Percentiles rank a stretch among this genome's conserved stretches.
Conservation (phyloP, 768 basidiomycete genomes). For the Lyophyllum semitale region DNA sequence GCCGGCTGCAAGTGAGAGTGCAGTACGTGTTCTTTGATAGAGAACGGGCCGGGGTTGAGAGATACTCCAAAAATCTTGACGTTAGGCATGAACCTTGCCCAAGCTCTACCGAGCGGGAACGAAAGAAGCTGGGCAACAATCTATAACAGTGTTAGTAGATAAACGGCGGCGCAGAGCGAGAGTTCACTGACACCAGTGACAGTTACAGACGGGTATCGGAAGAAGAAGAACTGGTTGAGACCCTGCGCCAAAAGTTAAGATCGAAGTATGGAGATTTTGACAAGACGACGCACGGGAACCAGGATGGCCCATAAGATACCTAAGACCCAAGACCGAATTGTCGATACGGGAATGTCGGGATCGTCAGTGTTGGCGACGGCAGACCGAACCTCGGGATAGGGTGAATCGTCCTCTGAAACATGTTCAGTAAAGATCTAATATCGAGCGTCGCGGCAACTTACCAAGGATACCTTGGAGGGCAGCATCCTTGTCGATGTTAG, state of each 20-base stretch:
- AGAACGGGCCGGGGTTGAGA: slow-evolving; percentile 71
- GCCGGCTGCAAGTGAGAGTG: slow-evolving; percentile 24
- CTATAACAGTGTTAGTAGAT: slow-evolving; percentile 20
- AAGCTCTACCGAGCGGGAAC: slow-evolving; percentile 64
- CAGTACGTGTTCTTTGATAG: slow-evolving; percentile 73
- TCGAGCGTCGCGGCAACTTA: slow-evolving; percentile 17
- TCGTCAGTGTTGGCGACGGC: slow-evolving; percentile 75
- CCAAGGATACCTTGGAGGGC: slow-evolving; percentile 44
- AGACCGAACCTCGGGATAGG: slow-evolving; percentile 73
- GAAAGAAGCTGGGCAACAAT: slow-evolving; percentile 71
- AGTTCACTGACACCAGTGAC: slow-evolving; percentile 45
- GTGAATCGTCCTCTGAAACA: slow-evolving; percentile 59
- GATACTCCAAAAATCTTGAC: slow-evolving; percentile 51
- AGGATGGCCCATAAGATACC: slow-evolving; percentile 72
- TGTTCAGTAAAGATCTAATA: background rate
- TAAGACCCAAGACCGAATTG: slow-evolving; percentile 70
- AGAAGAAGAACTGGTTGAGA: slow-evolving; percentile 77
- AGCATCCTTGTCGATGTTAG: slow-evolving; percentile 52
- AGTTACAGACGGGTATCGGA: slow-evolving; percentile 70
- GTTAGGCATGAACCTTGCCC: slow-evolving; percentile 56
- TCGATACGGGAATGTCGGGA: slow-evolving; percentile 58
- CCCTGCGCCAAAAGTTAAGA: slow-evolving; percentile 31
- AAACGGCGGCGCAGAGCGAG: background rate
- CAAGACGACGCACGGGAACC: slow-evolving; percentile 41
- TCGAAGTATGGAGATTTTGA: background rate